phyloP scores from a whole-genome alignment of 768 basidiomycete genomes.

The Phaeotremella skinneri region DNA sequence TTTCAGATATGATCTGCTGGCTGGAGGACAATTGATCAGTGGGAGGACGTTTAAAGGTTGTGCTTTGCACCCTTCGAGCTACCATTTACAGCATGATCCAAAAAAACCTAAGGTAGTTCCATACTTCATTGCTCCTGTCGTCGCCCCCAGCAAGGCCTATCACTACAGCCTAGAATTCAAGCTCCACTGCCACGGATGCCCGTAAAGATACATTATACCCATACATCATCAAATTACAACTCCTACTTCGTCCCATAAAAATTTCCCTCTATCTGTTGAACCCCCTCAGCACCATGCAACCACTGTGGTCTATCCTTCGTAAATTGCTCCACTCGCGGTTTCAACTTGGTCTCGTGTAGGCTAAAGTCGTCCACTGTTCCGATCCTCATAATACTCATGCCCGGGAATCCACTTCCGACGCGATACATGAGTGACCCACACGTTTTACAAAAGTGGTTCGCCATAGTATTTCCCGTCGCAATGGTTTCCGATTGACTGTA shows the following conservation, averaged over 20 bases:
- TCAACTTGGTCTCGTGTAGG: conserved; percentile 24
- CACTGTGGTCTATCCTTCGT: conserved; percentile 18
- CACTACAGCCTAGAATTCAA: too few relatives aligned
- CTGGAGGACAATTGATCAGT: too few relatives aligned
- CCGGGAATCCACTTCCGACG: conserved; percentile 17
- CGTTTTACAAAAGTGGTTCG: conserved; percentile 40
- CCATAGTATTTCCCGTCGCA: conserved; percentile 27
- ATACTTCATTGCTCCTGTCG: too few relatives aligned
- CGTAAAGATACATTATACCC: too few relatives aligned
- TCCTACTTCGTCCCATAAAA: neutral
- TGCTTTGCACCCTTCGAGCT: too few relatives aligned
- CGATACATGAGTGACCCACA: conserved; percentile 45
- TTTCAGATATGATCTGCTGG: too few relatives aligned
- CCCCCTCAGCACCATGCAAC: conserved; percentile 20
- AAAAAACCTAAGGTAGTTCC: too few relatives aligned
- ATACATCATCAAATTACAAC: too few relatives aligned
- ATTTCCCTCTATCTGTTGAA: conserved; percentile 9
- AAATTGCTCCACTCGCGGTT: conserved; percentile 28
- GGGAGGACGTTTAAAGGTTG: too few relatives aligned
- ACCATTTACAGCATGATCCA: too few relatives aligned
- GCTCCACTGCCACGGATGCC: too few relatives aligned
- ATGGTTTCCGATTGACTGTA: conserved; percentile 25
- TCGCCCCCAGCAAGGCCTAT: too few relatives aligned
- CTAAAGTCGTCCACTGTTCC: conserved; percentile 39
- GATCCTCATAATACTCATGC: conserved; percentile 28